Base-by-base conservation (phyloP, 2,329 filamentous ascomycete genomes). In the Colletotrichum caudatum region DNA sequence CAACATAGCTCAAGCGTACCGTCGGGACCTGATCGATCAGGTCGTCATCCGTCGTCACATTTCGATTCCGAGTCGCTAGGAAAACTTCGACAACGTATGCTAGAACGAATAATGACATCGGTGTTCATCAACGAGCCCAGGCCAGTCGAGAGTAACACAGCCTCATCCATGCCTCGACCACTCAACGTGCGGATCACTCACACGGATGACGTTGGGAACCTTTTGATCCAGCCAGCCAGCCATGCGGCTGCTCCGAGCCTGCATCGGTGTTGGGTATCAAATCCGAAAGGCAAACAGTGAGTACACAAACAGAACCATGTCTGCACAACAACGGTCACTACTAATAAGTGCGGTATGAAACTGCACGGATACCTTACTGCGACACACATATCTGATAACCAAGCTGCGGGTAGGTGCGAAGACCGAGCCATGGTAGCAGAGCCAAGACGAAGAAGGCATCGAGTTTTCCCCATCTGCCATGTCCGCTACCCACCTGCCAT, bases 11-110 rank as follows among this genome's bases (percentile, higher is more conserved):
- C 29, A 70, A 60, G 62, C 39, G 56, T 41, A 58, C 67, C 50
- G 26, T 63, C n/a, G n/a, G 58, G 48, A 66, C 48, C 69, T 65
- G 51, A 54, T 54, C 69, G 54, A 64, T 71, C 65, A 54, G 69
- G 69, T 71, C 69, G 65, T 71, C 65, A 71, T 64, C 56, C 53
- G 48, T 71, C 53, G 48, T 71, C 65, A 71, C 33, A 69, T 69
- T 59, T 69, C 14, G 23, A 12, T 35, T 41, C 18, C 35, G 29
- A 46, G 56, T 59, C 23, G 54, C 66, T 50, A 46, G 58, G 64
- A 44, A 44, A 50, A 57, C 37, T 29, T 51, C n/a, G 48, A 33
- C 41, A 60, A 39, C 53, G 46, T 54, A 59, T 60, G 9, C 35
- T 18, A 33, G 44, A 51, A 59, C 37, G 46, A 48, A 16, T 54